Base-by-base conservation (phyloP, 2,329 filamentous ascomycete species). In the Paradendryphiella salina region DNA sequence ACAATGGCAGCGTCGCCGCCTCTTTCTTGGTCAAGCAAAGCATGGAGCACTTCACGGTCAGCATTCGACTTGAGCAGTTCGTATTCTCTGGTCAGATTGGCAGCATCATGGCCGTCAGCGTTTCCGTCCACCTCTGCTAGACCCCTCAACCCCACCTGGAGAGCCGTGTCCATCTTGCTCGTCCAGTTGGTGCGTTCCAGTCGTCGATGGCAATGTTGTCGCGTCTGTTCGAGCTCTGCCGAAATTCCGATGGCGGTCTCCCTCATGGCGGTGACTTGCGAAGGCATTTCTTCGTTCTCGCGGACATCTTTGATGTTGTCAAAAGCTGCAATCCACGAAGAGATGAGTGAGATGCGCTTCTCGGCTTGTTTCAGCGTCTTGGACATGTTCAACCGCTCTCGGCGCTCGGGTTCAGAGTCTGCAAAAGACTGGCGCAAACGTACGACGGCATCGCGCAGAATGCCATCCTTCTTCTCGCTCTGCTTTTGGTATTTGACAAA, bases 401-500 rank as follows among this genome's bases (percentile, higher is more conserved):
- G 85, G 41, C 94, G 82, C 70, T 97, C 90, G 0, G 81, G 66
- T 3, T 83, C 79, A 0, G 90, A 87, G 69, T 96, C 85, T 13
- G 96, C 89, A 71, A 90, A 97, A 18, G 94, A 90, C 6, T 80
- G 80, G 20, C 92, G 87, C 52, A 99, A 85, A 35, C 94, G 85
- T 59, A 85, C 78, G 8, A 96, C 76, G 7, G 90, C 91, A 71
- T 97, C 94, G 9, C 85, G 85, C 5, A 87, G 80, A 11, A 90
- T 82, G 7, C 77, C 77, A 44, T 94, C 88, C 56, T 89, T 85
- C 79, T 96, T 96, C 68, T 94, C 90, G 49, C 83, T 84, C 63
- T 95, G 90, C 74, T 96, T 96, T 64, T 86, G 86, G 76, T 96
- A 96, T 68, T 97, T 97, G 62, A 83, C 80, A 62, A 93, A 93